Evolutionary conservation across 2,329 filamentous ascomycete genomes (phyloP), one percentile per base, ranked within the genome.

Genomic region (Escovopsis sp.): DNA sequence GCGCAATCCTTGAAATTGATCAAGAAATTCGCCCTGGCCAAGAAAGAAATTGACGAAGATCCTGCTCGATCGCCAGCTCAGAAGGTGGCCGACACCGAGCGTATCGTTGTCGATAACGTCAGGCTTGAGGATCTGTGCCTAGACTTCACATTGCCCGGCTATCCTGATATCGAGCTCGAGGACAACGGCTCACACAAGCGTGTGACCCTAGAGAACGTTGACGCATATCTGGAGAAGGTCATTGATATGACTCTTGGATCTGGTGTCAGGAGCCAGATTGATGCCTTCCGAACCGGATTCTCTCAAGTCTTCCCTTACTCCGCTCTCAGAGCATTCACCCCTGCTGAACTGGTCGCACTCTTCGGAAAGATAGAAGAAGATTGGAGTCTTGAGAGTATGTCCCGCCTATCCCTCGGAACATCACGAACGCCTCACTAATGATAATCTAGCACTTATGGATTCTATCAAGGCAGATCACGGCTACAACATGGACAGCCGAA

Each of bases 391-490:
- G 89, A 96, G 59, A 98, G 85, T 91, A 75, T 73, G 85, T 71
- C 43, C 39, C 28, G 15, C 30, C 26, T 42, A 4, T 30, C 4
- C 9, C 28, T 45, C 34, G 49, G 7, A 12, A 41, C 19, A 10
- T 6, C n/a, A 34, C 3, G 8, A 30, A 23, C 26, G n/a, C 5
- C n/a, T 12, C 15, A 26, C 12, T 44, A 35, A 48, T 54, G 39
- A 53, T 45, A 12, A 11, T 38, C 36, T 46, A 91, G 85, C 91
- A 46, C 76, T 98, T 35, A 93, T 93, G 76, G 91, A 98, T 57
- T 95, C 89, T 1, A 89, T 98, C 67, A 98, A 98, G 66, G 91
- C 91, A 26, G 91, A 98, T 54, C 91, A 98, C 58, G 91, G 91
- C 8, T 98, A 85, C 68, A 98, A 96, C 54, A 91, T 98, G 76